Percentiles rank a stretch among this genome's conserved stretches.
Conservation (phyloP, 139 green algal species). For the Haematococcus sp. region DNA sequence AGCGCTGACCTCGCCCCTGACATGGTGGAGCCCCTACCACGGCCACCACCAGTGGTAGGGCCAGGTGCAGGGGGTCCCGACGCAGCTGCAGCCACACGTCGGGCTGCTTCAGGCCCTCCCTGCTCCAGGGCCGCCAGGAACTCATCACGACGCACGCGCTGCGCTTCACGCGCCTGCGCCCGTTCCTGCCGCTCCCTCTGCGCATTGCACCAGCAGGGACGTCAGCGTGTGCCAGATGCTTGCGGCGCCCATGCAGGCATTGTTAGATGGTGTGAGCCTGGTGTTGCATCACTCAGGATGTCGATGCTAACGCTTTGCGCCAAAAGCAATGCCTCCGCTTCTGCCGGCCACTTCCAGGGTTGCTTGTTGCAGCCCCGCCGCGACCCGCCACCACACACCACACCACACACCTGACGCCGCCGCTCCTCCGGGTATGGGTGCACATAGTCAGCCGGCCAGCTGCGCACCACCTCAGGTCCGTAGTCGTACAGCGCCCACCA, state of each 20-base stretch:
- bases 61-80: no score
- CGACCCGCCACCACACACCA: no score
- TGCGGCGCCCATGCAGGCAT: no score
- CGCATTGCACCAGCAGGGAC: not conserved
- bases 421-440: constrained; percentile 79
- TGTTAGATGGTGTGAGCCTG: no score
- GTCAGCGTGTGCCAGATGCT: no score
- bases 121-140: constrained; percentile 19
- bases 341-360: no score
- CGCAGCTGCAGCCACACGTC: not conserved
- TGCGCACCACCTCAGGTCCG: constrained; percentile 69
- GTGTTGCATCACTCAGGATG: no score
- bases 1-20: not conserved
- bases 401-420: constrained; percentile 35
- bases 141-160: not conserved
- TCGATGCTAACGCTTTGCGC: no score
- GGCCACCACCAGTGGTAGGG: no score
- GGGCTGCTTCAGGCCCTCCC: not conserved
- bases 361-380: no score
- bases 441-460: constrained; percentile 70
- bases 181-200: constrained; percentile 12
- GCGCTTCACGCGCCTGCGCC: not conserved
- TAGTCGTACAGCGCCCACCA: constrained; percentile 93
- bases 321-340: no score
- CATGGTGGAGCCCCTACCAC: not conserved